These are phyloP conservation scores for Monascus ruber DNA, from an alignment of 2,329 filamentous ascomycete species.

Conservation along the genomic window DNA sequence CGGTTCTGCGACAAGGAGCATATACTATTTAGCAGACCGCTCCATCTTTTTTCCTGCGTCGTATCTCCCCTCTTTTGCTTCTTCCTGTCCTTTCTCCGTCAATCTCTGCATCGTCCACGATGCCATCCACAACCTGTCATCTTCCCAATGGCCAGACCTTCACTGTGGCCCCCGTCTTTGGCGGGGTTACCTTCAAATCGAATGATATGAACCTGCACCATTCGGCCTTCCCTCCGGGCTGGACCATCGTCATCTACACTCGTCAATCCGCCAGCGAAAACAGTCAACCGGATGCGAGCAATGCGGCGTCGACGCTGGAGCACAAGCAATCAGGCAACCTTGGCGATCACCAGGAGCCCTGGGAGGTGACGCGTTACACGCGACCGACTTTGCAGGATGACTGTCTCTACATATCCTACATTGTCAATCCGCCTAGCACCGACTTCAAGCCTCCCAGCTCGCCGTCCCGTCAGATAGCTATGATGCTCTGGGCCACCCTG, in stretches of 20 bases:
- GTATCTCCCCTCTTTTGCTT: background rate
- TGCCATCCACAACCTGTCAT: slow-evolving; percentile 29
- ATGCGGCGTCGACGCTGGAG: slow-evolving; percentile 5
- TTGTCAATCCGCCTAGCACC: slow-evolving; percentile 67
- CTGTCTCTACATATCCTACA: slow-evolving; percentile 80
- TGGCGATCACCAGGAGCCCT: slow-evolving; percentile 5
- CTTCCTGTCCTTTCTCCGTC: background rate
- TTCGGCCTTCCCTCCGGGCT: slow-evolving; percentile 62
- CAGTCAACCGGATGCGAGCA: background rate
- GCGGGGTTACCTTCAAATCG: slow-evolving; percentile 80
- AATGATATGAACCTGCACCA: slow-evolving; percentile 60
- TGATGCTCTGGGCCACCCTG: slow-evolving; percentile 91
- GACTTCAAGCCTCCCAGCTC: slow-evolving; percentile 73
- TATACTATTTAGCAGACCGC: too few species aligned
- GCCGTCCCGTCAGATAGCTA: slow-evolving; percentile 78
- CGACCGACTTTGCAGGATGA: slow-evolving; percentile 67
- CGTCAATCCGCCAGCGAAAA: slow-evolving; percentile 36
- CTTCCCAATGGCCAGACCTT: slow-evolving; percentile 82
- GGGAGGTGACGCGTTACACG: slow-evolving; percentile 47
- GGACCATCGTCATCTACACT: slow-evolving; percentile 78
- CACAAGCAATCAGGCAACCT: slow-evolving; percentile 8
- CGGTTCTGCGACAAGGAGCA: too few species aligned
- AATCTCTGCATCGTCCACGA: background rate
- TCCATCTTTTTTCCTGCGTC: too few species aligned
- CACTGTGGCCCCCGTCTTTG: slow-evolving; percentile 74